Conservation (phyloP, 2,329 filamentous ascomycete species). For the Ophiostoma sp. region DNA sequence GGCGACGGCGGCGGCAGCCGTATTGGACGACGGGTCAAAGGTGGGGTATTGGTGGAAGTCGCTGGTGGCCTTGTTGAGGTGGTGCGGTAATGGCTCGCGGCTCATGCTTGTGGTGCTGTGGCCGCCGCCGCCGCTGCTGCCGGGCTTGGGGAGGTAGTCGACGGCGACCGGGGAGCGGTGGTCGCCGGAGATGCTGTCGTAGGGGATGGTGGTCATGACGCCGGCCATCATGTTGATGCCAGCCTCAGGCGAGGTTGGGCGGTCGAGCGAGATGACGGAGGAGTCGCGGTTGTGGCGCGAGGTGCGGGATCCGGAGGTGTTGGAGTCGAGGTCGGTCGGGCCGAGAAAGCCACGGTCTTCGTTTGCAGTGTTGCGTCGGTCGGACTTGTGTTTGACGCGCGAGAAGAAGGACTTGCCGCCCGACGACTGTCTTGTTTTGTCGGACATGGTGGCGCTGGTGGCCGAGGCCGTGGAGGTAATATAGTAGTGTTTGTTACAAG, state of each 20-base stretch:
- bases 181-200: constrained; percentile 64
- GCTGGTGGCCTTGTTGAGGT: constrained; percentile 68
- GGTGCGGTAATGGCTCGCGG: constrained; percentile 73
- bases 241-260: constrained; percentile 57
- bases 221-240: constrained; percentile 71
- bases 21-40: constrained; percentile 50
- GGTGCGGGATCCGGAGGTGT: constrained; percentile 59
- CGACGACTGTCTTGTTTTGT: constrained; percentile 75
- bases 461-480: constrained; percentile 4
- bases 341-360: constrained; percentile 53
- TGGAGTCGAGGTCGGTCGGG: constrained; percentile 56
- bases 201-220: constrained; percentile 82
- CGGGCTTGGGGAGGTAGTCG: constrained; percentile 61
- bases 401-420: constrained; percentile 70
- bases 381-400: constrained; percentile 73
- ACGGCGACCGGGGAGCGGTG: constrained; percentile 64
- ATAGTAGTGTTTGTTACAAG: not conserved
- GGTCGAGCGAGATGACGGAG: constrained; percentile 66
- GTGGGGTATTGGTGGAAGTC: constrained; percentile 90
- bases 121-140: constrained; percentile 5
- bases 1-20: constrained; percentile 32
- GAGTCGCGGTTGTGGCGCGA: constrained; percentile 74
- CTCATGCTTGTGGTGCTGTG: constrained; percentile 56
- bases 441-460: constrained; percentile 44
- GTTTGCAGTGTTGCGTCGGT: constrained; percentile 57